These are phyloP conservation scores for Eucalyptus curtisii DNA, from an alignment of 345 rosid species.

Conservation along the genomic window DNA sequence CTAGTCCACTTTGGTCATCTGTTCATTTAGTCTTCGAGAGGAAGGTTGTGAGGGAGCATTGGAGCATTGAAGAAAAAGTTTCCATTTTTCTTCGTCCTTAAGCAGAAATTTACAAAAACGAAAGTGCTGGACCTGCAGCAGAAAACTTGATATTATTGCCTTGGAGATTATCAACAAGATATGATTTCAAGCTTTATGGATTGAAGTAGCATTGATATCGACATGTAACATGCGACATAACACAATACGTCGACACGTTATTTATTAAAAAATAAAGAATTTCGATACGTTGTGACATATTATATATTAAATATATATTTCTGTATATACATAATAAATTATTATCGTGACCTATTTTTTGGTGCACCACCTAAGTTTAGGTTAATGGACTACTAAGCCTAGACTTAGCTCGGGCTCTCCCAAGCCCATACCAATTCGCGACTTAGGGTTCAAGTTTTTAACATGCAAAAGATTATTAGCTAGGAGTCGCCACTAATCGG, in stretches of 20 bases:
- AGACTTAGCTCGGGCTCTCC: too few relatives aligned
- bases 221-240: too few relatives aligned
- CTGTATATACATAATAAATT: fast-evolving
- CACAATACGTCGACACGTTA: fast-evolving
- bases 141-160: neutral
- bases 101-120: neutral
- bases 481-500: too few relatives aligned
- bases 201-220: too few relatives aligned
- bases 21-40: neutral
- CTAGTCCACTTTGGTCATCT: neutral
- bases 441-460: too few relatives aligned
- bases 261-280: too few relatives aligned
- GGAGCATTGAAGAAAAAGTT: neutral
- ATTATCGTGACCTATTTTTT: too few relatives aligned
- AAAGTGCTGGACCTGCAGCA: neutral
- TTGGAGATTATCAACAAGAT: neutral
- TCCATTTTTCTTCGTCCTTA: neutral
- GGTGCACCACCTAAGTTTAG: too few relatives aligned
- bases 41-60: neutral
- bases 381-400: too few relatives aligned
- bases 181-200: neutral
- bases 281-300: fast-evolving
- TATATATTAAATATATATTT: too few relatives aligned
- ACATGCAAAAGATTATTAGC: too few relatives aligned
- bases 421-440: too few relatives aligned